These are phyloP conservation scores for Didymellaceae sp. DNA, from an alignment of 2,329 filamentous ascomycete species.

Conservation along the genomic window DNA sequence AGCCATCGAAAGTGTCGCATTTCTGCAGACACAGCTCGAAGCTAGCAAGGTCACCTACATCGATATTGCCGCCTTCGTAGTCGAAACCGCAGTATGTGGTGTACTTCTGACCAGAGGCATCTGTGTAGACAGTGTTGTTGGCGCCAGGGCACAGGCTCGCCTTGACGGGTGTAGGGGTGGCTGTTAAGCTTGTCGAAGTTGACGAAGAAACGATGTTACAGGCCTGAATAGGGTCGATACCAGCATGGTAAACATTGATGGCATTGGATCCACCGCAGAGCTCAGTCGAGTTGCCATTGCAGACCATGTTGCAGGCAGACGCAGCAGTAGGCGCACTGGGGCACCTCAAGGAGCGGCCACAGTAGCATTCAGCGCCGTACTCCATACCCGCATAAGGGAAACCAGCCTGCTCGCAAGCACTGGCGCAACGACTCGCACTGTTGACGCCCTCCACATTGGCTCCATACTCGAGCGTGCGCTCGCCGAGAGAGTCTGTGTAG, in stretches of 20 bases:
- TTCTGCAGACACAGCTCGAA: constrained; percentile 1
- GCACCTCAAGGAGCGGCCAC: neutral
- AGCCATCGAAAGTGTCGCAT: neutral
- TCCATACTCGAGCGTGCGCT: neutral
- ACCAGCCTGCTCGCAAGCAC: neutral
- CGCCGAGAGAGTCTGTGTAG: neutral
- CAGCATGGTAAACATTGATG: constrained; percentile 1
- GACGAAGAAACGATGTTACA: neutral
- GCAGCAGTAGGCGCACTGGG: neutral
- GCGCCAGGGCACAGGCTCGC: neutral
- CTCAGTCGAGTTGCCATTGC: constrained; percentile 1
- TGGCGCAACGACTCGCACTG: neutral
- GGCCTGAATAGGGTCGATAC: neutral
- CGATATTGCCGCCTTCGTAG: neutral
- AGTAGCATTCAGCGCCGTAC: neutral
- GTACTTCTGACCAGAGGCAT: neutral
- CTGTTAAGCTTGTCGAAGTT: neutral
- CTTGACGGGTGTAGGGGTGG: neutral
- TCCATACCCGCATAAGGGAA: neutral
- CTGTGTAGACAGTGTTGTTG: neutral
- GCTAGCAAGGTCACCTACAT: neutral
- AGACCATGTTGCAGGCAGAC: constrained; percentile 5
- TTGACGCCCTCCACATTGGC: neutral
- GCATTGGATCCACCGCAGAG: neutral
- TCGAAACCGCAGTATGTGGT: neutral